Evolutionary conservation across 2,329 filamentous ascomycete species (phyloP), one percentile per base, ranked within the genome.

Genomic region (Alternaria novae-zelandiae): DNA sequence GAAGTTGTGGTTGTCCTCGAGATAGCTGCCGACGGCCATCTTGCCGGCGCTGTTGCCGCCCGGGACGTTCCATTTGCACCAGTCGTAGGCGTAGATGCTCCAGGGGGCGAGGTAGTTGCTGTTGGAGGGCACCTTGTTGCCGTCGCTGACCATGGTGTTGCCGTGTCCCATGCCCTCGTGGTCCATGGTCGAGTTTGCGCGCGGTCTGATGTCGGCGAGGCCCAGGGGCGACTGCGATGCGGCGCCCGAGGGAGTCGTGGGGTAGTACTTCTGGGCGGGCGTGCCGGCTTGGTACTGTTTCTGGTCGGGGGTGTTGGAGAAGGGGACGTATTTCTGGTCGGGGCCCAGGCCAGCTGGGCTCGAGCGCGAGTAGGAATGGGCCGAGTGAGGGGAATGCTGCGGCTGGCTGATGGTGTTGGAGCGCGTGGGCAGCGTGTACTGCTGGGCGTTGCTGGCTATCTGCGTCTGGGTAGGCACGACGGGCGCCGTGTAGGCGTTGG

Each of bases 1-100:
- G 84, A 96, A 99, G 79, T 99, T 99, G 83, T 99, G 96, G 6
- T 94, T 95, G 81, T 99, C 96, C 82, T 99, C 96, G 55, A 98
- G 83, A 79, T 98, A 98, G 83, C 96, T 99, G 63, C 95, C 96
- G 43, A 99, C 86, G 12, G 96, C 96, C 72, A 99, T 87, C 81
- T 98, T 98, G 43, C 96, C 96, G 4, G 93, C 93, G 66, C 92
- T 90, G 70, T 90, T 81, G 32, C 79, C 79, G 36, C 83, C 83
- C 44, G 93, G 89, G 3, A 95, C 90, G 15, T 92, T 89, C 95
- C 96, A 99, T 82, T 99, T 99, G 84, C 96, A 99, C 96, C 96
- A 99, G 82, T 99, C 96, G 74, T 97, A 95, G 12, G 96, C 95
- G 79, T 98, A 99, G 59, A 97, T 90, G 13, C 94, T 91, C 93